Percentiles rank a stretch among this genome's conserved stretches.
Conservation (phyloP, 306 rosid genomes). For the Ceratonia siliqua region DNA sequence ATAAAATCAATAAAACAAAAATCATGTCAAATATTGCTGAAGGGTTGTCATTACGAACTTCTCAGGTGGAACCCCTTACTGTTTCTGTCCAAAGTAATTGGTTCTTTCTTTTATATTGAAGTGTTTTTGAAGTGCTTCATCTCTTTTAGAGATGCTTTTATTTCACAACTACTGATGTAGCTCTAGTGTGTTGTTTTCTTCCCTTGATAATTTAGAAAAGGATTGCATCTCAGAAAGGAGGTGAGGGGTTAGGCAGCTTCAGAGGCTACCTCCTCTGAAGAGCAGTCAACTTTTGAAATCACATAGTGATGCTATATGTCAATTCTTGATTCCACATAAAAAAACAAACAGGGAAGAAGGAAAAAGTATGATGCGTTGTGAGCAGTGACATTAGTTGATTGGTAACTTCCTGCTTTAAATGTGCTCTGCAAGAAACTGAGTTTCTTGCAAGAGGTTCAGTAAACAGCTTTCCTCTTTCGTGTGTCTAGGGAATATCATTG, state of each 20-base stretch:
- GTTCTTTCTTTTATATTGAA: conserved; percentile 8
- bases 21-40: conserved; percentile 1
- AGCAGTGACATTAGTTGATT: conserved; percentile 1
- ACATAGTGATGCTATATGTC: too few relatives aligned
- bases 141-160: not conserved
- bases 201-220: not conserved
- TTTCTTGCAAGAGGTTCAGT: not conserved
- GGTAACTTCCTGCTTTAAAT: not conserved
- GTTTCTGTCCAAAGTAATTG: not conserved
- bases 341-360: not conserved
- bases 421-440: not conserved
- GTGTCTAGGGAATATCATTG: conserved; percentile 5
- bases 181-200: not conserved
- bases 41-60: not conserved
- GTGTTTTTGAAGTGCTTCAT: not conserved
- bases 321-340: too few relatives aligned
- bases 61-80: conserved; percentile 10
- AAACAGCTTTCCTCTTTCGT: not conserved
- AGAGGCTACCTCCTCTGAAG: too few relatives aligned
- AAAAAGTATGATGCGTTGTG: not conserved
- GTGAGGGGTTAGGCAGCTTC: too few relatives aligned
- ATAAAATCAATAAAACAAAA: not conserved
- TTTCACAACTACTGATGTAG: not conserved
- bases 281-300: not conserved
- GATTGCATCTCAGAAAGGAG: not conserved